Evolutionary conservation across 768 basidiomycete species (phyloP), one percentile per base, ranked within the genome.

Genomic region (Xerocomellus amylosporus): DNA sequence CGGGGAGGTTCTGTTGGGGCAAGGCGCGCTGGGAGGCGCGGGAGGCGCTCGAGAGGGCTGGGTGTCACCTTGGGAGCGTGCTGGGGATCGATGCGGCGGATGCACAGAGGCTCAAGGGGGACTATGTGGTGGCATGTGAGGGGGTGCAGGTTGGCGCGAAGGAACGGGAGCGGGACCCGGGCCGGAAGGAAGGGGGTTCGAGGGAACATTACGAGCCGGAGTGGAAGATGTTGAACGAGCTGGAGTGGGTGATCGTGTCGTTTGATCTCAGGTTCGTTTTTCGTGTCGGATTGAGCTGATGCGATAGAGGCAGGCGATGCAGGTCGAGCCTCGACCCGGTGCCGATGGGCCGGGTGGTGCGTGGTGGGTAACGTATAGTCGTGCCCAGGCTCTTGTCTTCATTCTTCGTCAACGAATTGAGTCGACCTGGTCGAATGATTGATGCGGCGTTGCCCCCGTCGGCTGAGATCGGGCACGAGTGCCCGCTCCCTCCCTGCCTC

Each of bases 341-440:
- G 24, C 51, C 65, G 12, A 62, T 58, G 46, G 33, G 60, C 8
- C 43, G 54, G 13, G 44, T 60, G 9, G 57, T 60, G 14, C 66
- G 71, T 4, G 53, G 62, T 31, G 66, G 69, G 8, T 71, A 72
- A 24, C 85, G 87, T 38, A 72, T 79, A 19, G 65, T 89, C 39
- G 78, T 82, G 8, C 88, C 88, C 0, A 75, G 77, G 14, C 69
- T 90, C 19, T 69, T 86, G 26, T 85, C 85, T 3, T 78, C 3
- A 75, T 91, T 38, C 71, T 91, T 46, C 78, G 83, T 34, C 84
- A 84, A 63, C 84, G 84, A 56, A 83, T 90, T 92, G 58, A 64
- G 87, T 72, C 14, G 63, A 65, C 0, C 67, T 90, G 15, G 71
- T 94, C 1, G 75, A 85, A 30, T 81, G 80, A 57, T 77, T 87